Evolutionary conservation across 2,329 filamentous ascomycete species (phyloP).

Genomic region (Ceratocystis eucalypticola): DNA sequence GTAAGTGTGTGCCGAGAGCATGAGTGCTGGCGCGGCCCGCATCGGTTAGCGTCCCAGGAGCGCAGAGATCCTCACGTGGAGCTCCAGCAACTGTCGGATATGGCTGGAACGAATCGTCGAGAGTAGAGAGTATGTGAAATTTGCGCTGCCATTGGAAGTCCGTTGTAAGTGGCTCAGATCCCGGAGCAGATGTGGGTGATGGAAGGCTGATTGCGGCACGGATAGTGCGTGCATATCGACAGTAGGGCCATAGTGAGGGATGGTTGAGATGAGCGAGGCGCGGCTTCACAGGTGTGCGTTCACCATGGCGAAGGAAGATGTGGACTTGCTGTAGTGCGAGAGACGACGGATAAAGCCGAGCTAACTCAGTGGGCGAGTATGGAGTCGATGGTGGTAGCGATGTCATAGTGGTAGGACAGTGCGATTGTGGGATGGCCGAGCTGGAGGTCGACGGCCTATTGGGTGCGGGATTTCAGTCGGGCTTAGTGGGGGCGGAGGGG

Average conservation of each 20-base stretch:
- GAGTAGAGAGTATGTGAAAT: slow-evolving; percentile 32
- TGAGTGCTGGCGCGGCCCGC: slow-evolving; percentile 58
- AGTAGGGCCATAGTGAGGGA: slow-evolving; percentile 77
- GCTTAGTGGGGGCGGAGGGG: neutral
- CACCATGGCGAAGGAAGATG: slow-evolving; percentile 66
- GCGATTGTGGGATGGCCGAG: too few species aligned
- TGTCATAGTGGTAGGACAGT: slow-evolving; percentile 48
- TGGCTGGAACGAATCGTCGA: slow-evolving; percentile 57
- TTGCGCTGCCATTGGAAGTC: slow-evolving; percentile 32
- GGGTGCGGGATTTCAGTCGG: neutral
- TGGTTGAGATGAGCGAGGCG: slow-evolving; percentile 70
- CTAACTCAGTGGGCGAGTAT: slow-evolving; percentile 70
- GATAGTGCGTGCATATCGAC: slow-evolving; percentile 60
- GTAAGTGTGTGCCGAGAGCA: slow-evolving; percentile 52
- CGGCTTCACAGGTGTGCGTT: slow-evolving; percentile 72
- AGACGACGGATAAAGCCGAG: slow-evolving; percentile 62
- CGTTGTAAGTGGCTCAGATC: slow-evolving; percentile 24
- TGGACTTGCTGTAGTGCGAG: slow-evolving; percentile 84
- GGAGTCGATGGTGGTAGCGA: slow-evolving; percentile 58
- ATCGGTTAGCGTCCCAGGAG: slow-evolving; percentile 63
- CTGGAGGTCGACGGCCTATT: too few species aligned
- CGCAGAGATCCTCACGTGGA: slow-evolving; percentile 70
- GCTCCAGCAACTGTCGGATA: slow-evolving; percentile 49
- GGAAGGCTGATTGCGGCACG: slow-evolving; percentile 29
- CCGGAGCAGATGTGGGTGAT: slow-evolving; percentile 25